A percentile compares a stretch with the other conserved stretches of the same genome.
These are phyloP conservation scores for Pythium pyrilobum DNA, from an alignment of 352 stramenopile genomes.

Conservation along the genomic window DNA sequence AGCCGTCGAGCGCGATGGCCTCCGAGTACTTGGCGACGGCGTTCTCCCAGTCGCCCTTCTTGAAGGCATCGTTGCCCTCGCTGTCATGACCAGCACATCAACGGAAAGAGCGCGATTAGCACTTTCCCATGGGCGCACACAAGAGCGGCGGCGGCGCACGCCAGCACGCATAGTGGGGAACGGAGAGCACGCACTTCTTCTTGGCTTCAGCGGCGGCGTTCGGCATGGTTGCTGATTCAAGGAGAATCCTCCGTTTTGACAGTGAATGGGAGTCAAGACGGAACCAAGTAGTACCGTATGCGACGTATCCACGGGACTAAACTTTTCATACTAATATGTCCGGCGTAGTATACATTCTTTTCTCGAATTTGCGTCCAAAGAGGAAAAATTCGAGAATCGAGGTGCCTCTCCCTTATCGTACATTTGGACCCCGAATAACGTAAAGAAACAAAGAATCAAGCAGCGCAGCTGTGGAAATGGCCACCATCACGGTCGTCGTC, in stretches of 20 bases:
- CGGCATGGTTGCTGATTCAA: slow-evolving; percentile 29
- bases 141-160: no score
- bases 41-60: slow-evolving; percentile 81
- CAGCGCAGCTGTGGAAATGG: neutral
- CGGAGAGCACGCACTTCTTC: slow-evolving; percentile 56
- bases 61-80: slow-evolving; percentile 95
- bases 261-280: neutral
- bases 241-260: neutral
- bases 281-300: slow-evolving; percentile 1
- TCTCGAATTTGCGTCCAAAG: neutral
- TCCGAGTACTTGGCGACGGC: slow-evolving; percentile 93
- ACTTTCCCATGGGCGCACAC: neutral
- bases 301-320: neutral
- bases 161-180: neutral
- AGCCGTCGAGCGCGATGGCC: slow-evolving; percentile 83
- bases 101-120: neutral
- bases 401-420: neutral
- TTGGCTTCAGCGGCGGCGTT: slow-evolving; percentile 75
- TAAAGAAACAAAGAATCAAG: neutral
- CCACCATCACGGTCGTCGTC: neutral
- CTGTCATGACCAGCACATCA: slow-evolving; percentile 19
- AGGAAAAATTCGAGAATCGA: slow-evolving; percentile 5
- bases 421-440: no score
- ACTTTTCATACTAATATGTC: no score
- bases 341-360: no score